These are phyloP conservation scores for Suillus occidentalis DNA, from an alignment of 768 basidiomycete species.

Conservation along the genomic window DNA sequence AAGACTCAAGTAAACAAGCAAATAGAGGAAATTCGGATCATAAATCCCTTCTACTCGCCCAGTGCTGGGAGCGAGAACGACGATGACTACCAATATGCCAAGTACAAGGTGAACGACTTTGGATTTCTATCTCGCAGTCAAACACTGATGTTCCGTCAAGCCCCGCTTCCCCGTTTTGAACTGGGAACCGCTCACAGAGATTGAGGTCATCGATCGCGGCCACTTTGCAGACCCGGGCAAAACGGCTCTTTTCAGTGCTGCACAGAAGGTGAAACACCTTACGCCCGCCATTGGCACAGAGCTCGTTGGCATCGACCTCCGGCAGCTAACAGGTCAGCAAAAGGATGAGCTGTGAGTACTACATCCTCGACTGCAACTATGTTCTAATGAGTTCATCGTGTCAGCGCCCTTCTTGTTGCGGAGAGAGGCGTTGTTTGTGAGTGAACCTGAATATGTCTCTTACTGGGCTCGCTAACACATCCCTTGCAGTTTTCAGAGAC, in stretches of 20 bases:
- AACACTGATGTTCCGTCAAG: constrained; percentile 33
- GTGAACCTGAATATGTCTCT: constrained; percentile 22
- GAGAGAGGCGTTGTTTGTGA: constrained; percentile 77
- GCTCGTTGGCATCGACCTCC: constrained; percentile 68
- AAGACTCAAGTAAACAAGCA: constrained; percentile 13
- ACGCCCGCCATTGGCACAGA: constrained; percentile 78
- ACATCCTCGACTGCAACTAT: not conserved
- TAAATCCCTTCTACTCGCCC: constrained; percentile 74
- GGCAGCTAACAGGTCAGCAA: constrained; percentile 62
- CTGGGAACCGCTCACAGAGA: constrained; percentile 62
- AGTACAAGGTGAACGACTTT: constrained; percentile 52
- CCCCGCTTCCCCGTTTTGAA: constrained; percentile 61
- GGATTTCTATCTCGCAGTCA: not conserved
- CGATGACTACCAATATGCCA: constrained; percentile 49
- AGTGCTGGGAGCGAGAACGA: constrained; percentile 50
- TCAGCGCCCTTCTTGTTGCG: constrained; percentile 68
- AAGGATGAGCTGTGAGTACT: constrained; percentile 76
- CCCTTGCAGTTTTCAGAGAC: constrained; percentile 64
- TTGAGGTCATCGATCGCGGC: constrained; percentile 65
- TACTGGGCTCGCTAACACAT: not conserved
- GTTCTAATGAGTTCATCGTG: constrained; percentile 14
- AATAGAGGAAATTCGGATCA: constrained; percentile 21
- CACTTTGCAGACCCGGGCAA: constrained; percentile 70
- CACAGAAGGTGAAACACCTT: constrained; percentile 63
- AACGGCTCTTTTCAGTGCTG: constrained; percentile 61